Base-by-base conservation (phyloP, 2,329 filamentous ascomycete genomes). In the Colletotrichum cereale region DNA sequence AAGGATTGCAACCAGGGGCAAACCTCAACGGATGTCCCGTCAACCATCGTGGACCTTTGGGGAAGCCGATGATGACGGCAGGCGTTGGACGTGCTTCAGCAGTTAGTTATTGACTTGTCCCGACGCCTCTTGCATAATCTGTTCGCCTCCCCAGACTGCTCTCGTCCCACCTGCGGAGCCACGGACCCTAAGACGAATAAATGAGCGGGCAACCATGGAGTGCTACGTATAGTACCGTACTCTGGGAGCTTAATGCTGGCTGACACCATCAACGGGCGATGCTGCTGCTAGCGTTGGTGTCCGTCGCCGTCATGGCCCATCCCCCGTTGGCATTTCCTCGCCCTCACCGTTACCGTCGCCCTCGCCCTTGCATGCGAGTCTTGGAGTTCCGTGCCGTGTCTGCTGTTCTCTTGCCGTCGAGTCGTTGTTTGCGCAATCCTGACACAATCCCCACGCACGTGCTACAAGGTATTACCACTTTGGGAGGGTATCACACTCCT, bases 341-440 rank as follows among this genome's bases (percentile, higher is more conserved):
- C 44, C 12, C 44, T n/a, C 44, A 14, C 38, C 38, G 16, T 42
- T 21, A 21, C 10, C n/a, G n/a, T 53, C 50, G 29, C 44, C 12
- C 44, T n/a, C 44, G 38, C 38, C 38, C 40, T 42, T 21, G 42
- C 10, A 10, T n/a, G 21, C 21, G 7, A n/a, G 26, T 40, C 16
- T 24, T 29, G 48, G 5, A 29, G 47, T 62, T 66, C 67, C 67
- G n/a, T n/a, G 47, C 52, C 21, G 50, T 58, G 52, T 18, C 29
- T 66, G 24, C 26, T 53, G 16, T 42, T 58, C 14, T 53, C 16
- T 38, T 24, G 16, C 38, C 26, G 40, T 53, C 34, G 16, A 26
- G 26, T 62, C 64, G 64, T 67, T 67, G 64, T 67, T 67, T 71
- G 64, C 64, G 67, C 67, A 67, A 71, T 71, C 50, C 67, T 57